Evolutionary conservation across 1,284 basidiomycete genomes (phyloP), one percentile per base, ranked within the genome.

Genomic region (Rhodotorula sp.): DNA sequence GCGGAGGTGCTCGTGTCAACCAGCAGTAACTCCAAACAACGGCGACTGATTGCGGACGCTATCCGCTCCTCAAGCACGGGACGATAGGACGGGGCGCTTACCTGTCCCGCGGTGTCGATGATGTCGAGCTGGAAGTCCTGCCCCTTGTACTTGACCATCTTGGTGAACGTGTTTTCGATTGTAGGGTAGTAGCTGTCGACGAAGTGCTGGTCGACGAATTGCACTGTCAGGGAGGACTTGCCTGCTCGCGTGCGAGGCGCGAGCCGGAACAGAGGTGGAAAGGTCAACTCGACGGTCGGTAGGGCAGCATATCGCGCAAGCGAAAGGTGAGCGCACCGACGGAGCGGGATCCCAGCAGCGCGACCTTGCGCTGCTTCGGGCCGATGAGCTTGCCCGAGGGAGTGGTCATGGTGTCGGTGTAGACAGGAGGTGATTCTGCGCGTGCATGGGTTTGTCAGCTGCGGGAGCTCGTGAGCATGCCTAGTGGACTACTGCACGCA

Each of bases 31-130:
- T 8, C 46, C n/a, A 39, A 34, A 5, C 7, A n/a, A n/a, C 9
- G 4, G 34, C 19, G 27, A 22, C 36, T 25, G 17, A 27, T 22
- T 9, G 25, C n/a, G 13, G 34, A 25, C n/a, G n/a, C n/a, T n/a
- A n/a, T n/a, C n/a, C n/a, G n/a, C n/a, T n/a, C n/a, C n/a, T n/a
- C n/a, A n/a, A n/a, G n/a, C n/a, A n/a, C n/a, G n/a, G n/a, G n/a
- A n/a, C n/a, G n/a, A n/a, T n/a, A 57, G 9, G 51, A 53, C 29
- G 19, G 15, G 3, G 17, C 19, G 22, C 54, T 12, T 50, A 84
- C 84, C 79, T 85, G 94, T 61, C 97, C 97, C 67, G 97, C 97
- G 71, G 95, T 97, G 83, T 99, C 97, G 80, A 99, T 93, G 84
- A 99, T 97, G 84, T 98, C 94, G 84, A 93, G 94, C 76, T 93